Base-by-base conservation (phyloP, 2,329 filamentous ascomycete species). In the Colletotrichum plurivorum region DNA sequence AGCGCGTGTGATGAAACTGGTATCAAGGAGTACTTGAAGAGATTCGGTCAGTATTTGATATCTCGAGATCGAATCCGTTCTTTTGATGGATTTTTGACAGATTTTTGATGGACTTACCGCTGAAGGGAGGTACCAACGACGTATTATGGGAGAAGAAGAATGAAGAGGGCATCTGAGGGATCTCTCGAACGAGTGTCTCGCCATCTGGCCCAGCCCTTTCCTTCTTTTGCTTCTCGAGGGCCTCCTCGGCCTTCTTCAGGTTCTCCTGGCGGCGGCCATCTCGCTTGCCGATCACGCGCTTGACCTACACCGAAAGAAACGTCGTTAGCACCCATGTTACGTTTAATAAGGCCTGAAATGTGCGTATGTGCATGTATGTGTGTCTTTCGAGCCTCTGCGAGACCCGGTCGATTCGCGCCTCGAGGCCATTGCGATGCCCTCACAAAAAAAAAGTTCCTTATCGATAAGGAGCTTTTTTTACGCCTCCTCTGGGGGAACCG, bases 131-230 rank as follows among this genome's bases (percentile, higher is more conserved):
- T 12, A 93, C 90, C 52, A 98, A 22, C 20, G 89, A 61, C 93
- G 91, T 92, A 83, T 98, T 98, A 85, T 94, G 92, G 77, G 93
- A 88, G 82, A 97, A 97, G 89, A 97, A 97, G 81, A 97, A 90
- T 71, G 90, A 88, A 20, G 93, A 94, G 13, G 94, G 92, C 76
- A 93, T 92, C 83, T 96, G 93, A 5, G 93, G 92, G 20, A 70
- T 49, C 58, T 70, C 57, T 16, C 66, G 66, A 20, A 69, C 92
- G 74, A 94, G 82, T 4, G 54, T 58, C 70, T 93, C 89, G 75
- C 85, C 84, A 10, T 84, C 83, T 36, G 80, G 80, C 59, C 83
- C 78, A 15, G 85, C 88, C 78, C 88, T 87, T 72, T 88, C 83
- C 48, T 83, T 84, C 77, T 87, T 90, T 72, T 89, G 85, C 64